Conservation (phyloP, 306 rosid genomes). For the Vigna reflexopilosa region DNA sequence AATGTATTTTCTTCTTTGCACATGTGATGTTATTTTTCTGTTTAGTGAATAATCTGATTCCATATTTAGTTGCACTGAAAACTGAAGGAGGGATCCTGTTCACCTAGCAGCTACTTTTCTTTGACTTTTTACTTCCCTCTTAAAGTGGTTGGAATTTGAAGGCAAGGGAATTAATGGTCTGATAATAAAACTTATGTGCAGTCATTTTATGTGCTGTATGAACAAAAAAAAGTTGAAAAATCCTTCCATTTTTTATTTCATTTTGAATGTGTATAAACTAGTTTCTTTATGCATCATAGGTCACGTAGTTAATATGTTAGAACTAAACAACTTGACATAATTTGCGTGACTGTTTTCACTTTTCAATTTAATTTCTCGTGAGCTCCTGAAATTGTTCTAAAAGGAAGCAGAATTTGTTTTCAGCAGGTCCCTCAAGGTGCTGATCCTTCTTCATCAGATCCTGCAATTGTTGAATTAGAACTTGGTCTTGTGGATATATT, state of each 20-base stretch:
- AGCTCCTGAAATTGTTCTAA: constrained; percentile 14
- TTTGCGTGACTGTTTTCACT: constrained; percentile 34
- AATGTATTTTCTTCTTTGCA: constrained; percentile 32
- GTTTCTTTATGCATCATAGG: constrained; percentile 31
- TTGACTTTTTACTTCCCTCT: neutral
- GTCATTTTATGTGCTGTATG: neutral
- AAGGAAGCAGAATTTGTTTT: constrained; percentile 24
- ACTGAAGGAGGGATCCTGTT: constrained; percentile 21
- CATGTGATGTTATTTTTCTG: constrained; percentile 16
- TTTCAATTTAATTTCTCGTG: constrained; percentile 8
- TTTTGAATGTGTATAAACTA: constrained; percentile 38
- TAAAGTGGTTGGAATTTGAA: constrained; percentile 12
- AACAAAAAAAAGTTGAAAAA: constrained; percentile 24
- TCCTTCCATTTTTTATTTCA: constrained; percentile 35
- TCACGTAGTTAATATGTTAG: constrained; percentile 37
- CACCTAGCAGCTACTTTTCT: constrained; percentile 2
- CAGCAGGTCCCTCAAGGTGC: constrained; percentile 63
- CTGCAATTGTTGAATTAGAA: constrained; percentile 72
- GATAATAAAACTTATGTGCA: constrained; percentile 9
- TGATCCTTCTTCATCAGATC: constrained; percentile 57
- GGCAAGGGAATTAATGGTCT: neutral
- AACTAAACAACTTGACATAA: constrained; percentile 12
- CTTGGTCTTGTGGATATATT: constrained; percentile 93
- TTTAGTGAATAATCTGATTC: constrained; percentile 24
- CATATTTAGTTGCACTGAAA: constrained; percentile 21